phyloP scores from a whole-genome alignment of 495 filamentous ascomycete species.

The Trichoderma parareesei region DNA sequence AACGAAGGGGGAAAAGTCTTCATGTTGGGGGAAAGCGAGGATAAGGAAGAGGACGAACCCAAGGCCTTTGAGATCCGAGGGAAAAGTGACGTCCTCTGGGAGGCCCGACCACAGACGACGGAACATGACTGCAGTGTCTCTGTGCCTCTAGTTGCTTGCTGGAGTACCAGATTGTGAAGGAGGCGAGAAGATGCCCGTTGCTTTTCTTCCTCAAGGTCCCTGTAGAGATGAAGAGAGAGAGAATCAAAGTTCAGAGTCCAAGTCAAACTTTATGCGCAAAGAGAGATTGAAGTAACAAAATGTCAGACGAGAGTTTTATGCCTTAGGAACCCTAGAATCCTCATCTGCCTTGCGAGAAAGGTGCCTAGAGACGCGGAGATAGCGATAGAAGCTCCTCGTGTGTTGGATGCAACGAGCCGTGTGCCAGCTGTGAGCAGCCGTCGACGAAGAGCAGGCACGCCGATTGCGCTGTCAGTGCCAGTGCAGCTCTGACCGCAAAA shows the following conservation, averaged over 20 bases:
- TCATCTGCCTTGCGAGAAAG: no score
- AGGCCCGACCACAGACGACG: constrained; percentile 53
- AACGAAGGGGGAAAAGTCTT: constrained; percentile 11
- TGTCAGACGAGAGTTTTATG: no score
- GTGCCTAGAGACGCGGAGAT: no score
- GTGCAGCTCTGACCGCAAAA: not conserved
- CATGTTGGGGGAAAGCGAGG: not conserved
- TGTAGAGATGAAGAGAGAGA: not conserved
- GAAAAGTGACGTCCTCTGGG: constrained; percentile 60
- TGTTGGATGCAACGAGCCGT: not conserved
- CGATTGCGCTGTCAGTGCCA: not conserved
- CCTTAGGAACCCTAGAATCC: no score
- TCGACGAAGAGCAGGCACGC: not conserved
- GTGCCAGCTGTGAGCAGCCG: not conserved
- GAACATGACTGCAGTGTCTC: constrained; percentile 51
- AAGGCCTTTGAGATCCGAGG: constrained; percentile 52
- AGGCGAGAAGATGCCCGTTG: not conserved
- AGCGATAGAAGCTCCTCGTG: no score
- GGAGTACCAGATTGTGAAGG: not conserved
- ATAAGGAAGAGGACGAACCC: constrained; percentile 46
- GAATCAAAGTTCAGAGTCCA: not conserved
- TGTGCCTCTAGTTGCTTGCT: not conserved
- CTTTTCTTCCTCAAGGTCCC: not conserved
- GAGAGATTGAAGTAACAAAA: no score
- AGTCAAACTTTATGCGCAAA: not conserved